Evolutionary conservation across 805 yeast genomes (phyloP), one percentile per base, ranked within the genome.

Genomic region (Saccharomycopsis javanensis): DNA sequence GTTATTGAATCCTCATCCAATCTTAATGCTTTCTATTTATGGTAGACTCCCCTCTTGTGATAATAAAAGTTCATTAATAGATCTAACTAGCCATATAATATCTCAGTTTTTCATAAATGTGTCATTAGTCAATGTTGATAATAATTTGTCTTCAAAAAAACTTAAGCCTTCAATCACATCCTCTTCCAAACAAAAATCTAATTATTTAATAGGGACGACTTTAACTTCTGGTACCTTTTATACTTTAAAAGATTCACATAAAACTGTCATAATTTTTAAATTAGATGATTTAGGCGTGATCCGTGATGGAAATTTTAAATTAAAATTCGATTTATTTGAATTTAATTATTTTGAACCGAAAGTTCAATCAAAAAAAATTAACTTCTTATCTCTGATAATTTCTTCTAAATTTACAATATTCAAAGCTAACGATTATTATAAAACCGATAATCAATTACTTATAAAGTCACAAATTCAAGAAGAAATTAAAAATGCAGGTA

Each of bases 261-360:
- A 31, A 13, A 38, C 34, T 11, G 27, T 60, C 45, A 30, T 57
- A 13, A n/a, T 52, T 5, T 60, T 60, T 51, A 57, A 55, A 33
- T 57, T 60, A 31, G 51, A 38, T 33, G 60, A 55, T 25, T 35
- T 60, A 13, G 55, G 59, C 2, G 18, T 60, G 18, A 51, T 31
- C 35, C 28, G 18, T 4, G 54, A 55, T 35, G 62, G 62, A 4
- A 18, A 28, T 5, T 60, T 57, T 54, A 57, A 45, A 20, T 28
- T 60, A n/a, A 51, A 45, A 31, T 60, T 60, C 38, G 33, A 27
- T 6, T 51, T 60, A 11, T 60, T 23, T 28, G 58, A 55, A 20
- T 55, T 31, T 18, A 28, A 52, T 16, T n/a, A 34, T 23, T 52
- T 25, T 25, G n/a, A 18, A 6, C 54, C 50, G 8, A 2, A n/a